Percentiles rank a stretch among this genome's conserved stretches.
These are phyloP conservation scores for Thamnidium elegans DNA, from an alignment of 192 early-diverging fungal species.

Conservation along the genomic window DNA sequence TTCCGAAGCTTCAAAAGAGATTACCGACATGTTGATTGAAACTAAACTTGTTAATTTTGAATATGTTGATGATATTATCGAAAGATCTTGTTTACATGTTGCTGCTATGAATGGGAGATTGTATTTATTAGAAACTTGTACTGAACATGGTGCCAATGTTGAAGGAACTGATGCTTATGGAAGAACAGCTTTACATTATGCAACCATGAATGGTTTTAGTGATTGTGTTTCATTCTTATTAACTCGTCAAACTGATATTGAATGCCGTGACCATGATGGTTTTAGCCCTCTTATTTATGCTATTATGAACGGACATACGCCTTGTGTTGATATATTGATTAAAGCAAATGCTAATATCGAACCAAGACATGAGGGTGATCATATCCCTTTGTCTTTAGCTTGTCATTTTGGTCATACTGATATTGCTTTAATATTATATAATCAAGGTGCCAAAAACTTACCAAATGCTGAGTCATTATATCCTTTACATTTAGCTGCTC, in stretches of 20 bases:
- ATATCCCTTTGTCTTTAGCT: slow-evolving; percentile 81
- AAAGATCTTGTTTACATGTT: slow-evolving; percentile 86
- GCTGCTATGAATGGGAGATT: slow-evolving; percentile 79
- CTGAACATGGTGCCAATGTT: slow-evolving; percentile 43
- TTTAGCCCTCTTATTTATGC: slow-evolving; percentile 85
- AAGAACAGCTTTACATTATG: slow-evolving; percentile 89
- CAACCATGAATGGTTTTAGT: slow-evolving; percentile 83
- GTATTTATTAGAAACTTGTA: slow-evolving; percentile 53
- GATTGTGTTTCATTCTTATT: slow-evolving; percentile 65
- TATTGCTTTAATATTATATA: slow-evolving; percentile 79
- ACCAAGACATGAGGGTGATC: slow-evolving; percentile 51
- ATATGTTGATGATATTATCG: slow-evolving; percentile 90
- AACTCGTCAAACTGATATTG: slow-evolving; percentile 46
- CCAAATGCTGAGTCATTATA: slow-evolving; percentile 80
- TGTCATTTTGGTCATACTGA: slow-evolving; percentile 89
- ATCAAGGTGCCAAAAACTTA: slow-evolving; percentile 68
- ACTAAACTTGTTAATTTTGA: slow-evolving; percentile 72
- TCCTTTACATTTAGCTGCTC: slow-evolving; percentile 84
- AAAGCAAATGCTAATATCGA: slow-evolving; percentile 63
- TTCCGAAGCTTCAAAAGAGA: slow-evolving; percentile 51
- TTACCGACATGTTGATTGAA: slow-evolving; percentile 61
- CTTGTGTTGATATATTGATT: slow-evolving; percentile 74
- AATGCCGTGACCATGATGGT: slow-evolving; percentile 83
- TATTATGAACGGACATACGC: slow-evolving; percentile 76
- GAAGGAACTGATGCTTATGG: slow-evolving; percentile 86